phyloP scores from a whole-genome alignment of 176 grass and related monocot genomes.

The Elymus sibiricus region DNA sequence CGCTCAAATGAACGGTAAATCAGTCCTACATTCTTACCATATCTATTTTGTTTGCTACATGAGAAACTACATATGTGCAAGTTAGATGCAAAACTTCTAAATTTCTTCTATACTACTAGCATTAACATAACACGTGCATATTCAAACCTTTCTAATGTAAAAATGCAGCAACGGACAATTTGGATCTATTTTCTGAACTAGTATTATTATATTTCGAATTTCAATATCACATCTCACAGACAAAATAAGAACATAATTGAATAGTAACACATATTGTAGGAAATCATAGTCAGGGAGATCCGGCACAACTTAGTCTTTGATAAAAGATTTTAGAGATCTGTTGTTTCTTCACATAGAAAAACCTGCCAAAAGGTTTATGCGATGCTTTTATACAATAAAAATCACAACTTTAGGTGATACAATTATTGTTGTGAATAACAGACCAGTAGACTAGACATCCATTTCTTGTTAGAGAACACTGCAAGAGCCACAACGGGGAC shows the following conservation, averaged over 20 bases:
- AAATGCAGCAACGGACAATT: not conserved
- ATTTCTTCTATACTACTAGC: not conserved
- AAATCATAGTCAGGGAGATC: constrained; percentile 16
- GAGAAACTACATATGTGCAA: not conserved
- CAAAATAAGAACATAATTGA: not conserved
- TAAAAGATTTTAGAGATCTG: no score
- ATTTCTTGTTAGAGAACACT: no score
- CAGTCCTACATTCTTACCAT: not conserved
- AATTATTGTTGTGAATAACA: not conserved
- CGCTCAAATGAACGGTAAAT: constrained; percentile 55
- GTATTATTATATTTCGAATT: not conserved
- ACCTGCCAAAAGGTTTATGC: not conserved
- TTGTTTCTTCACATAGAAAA: no score
- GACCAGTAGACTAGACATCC: not conserved
- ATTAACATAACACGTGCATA: not conserved
- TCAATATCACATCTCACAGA: not conserved
- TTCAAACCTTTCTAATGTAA: not conserved
- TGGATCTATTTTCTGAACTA: not conserved
- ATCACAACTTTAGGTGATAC: not conserved
- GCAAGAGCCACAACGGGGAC: no score
- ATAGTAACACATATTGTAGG: constrained; percentile 32
- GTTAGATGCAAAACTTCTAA: not conserved
- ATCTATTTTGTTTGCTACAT: not conserved
- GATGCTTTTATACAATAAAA: not conserved
- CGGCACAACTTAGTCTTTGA: no score